Conservation (phyloP, 2,329 filamentous ascomycete genomes). For the Exophiala sp. region DNA sequence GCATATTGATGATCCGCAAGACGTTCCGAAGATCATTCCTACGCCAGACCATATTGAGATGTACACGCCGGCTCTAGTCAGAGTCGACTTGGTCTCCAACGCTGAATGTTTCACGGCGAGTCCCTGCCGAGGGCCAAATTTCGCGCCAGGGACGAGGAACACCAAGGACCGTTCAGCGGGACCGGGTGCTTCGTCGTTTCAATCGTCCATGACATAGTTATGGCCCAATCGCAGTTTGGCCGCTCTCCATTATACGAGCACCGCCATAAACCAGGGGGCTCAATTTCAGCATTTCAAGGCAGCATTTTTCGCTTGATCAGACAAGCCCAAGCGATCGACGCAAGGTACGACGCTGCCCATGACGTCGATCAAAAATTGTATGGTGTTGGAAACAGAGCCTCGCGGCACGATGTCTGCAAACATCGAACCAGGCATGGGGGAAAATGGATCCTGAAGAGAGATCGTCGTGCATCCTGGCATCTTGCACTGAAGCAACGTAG, state of each 20-base stretch:
- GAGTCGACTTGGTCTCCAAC: too few relatives aligned
- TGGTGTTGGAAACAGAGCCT: constrained; percentile 2
- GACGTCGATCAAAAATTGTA: constrained; percentile 7
- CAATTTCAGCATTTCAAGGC: not conserved
- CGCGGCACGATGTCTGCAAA: not conserved
- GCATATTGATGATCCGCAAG: constrained; percentile 1
- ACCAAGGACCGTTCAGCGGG: not conserved
- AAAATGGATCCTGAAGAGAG: not conserved
- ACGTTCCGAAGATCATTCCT: constrained; percentile 3
- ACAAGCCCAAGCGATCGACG: constrained; percentile 12
- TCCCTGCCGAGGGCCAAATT: too few relatives aligned
- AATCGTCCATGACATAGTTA: too few relatives aligned
- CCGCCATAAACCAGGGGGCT: too few relatives aligned
- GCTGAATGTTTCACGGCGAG: too few relatives aligned
- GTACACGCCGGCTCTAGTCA: too few relatives aligned
- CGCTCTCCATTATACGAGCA: too few relatives aligned
- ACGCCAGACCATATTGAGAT: not conserved
- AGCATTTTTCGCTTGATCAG: not conserved
- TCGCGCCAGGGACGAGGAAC: too few relatives aligned
- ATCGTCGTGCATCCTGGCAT: constrained; percentile 2
- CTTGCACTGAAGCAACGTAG: not conserved
- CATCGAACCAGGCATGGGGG: too few relatives aligned
- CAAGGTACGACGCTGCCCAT: not conserved
- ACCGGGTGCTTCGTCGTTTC: too few relatives aligned
- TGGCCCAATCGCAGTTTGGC: too few relatives aligned